Conservation (phyloP, 208 protist species). For the Crithidia acanthocephali region DNA sequence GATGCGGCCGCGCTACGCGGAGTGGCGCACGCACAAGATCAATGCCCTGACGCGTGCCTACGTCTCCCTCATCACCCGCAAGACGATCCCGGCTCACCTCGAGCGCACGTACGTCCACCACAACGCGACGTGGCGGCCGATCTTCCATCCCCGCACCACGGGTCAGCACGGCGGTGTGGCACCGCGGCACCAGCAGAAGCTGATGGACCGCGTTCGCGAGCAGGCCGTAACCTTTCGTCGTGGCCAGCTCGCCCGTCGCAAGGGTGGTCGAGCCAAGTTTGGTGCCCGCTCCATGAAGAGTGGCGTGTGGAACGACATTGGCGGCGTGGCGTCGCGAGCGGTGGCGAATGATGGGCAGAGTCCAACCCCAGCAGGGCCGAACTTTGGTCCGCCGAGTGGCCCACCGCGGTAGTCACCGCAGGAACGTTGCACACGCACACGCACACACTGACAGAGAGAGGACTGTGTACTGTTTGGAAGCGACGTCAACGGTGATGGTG, state of each 20-base stretch:
- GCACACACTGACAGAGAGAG: no score
- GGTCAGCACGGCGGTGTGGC: conserved; percentile 72
- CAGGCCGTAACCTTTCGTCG: conserved; percentile 73
- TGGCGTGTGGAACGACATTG: conserved; percentile 84
- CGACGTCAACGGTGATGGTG: no score
- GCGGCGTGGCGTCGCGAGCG: conserved; percentile 49
- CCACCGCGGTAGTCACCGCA: no score
- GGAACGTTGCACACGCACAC: no score
- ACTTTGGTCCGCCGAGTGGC: conserved; percentile 55
- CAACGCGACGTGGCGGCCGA: conserved; percentile 83
- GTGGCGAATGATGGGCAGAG: conserved; percentile 53
- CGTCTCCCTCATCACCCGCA: conserved; percentile 81
- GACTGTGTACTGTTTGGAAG: no score
- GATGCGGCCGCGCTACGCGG: conserved; percentile 73
- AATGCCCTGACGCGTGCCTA: conserved; percentile 80
- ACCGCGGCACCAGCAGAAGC: conserved; percentile 70
- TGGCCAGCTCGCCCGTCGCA: conserved; percentile 66
- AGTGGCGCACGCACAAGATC: conserved; percentile 83
- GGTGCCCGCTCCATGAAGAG: conserved; percentile 42
- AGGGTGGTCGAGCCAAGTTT: conserved; percentile 86
- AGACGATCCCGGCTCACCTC: conserved; percentile 81
- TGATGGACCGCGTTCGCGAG: conserved; percentile 72
- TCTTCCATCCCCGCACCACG: conserved; percentile 67
- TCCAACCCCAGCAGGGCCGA: conserved; percentile 40
- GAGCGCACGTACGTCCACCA: conserved; percentile 83